A percentile compares a stretch with the other conserved stretches of the same genome.
These are phyloP conservation scores for Bruguiera hainesii DNA, from an alignment of 441 rosid species.

Conservation along the genomic window DNA sequence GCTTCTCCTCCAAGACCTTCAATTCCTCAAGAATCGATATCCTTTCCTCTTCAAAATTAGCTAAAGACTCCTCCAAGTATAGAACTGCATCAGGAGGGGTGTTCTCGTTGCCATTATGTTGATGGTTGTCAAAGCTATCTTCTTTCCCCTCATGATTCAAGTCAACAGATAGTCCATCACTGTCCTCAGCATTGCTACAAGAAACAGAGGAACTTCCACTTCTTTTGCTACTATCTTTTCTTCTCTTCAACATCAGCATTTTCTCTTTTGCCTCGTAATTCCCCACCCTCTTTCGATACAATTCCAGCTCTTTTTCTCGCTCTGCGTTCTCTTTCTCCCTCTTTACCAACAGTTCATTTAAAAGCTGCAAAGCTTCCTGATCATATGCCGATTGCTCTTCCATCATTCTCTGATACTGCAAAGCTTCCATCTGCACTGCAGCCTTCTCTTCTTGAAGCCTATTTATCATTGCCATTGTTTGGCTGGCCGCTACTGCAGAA, in stretches of 20 bases:
- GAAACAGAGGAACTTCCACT: constrained; percentile 55
- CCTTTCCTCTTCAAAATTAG: constrained; percentile 73
- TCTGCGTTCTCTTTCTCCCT: constrained; percentile 71
- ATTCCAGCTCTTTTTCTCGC: constrained; percentile 66
- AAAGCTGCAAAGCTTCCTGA: constrained; percentile 82
- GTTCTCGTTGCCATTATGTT: constrained; percentile 31
- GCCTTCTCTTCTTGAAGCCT: constrained; percentile 96
- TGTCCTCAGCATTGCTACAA: constrained; percentile 57
- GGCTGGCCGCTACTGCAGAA: constrained; percentile 82
- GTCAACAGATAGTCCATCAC: constrained; percentile 49
- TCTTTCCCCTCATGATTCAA: constrained; percentile 40
- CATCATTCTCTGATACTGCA: constrained; percentile 98
- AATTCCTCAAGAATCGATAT: constrained; percentile 72
- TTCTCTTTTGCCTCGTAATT: constrained; percentile 65
- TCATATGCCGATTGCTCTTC: constrained; percentile 91
- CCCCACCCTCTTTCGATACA: constrained; percentile 48
- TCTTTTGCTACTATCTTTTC: constrained; percentile 32
- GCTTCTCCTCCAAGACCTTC: constrained; percentile 75
- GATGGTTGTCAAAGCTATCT: constrained; percentile 25
- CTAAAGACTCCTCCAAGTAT: constrained; percentile 65
- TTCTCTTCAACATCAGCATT: constrained; percentile 39
- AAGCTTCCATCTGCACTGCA: constrained; percentile 97
- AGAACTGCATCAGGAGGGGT: constrained; percentile 71
- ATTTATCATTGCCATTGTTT: constrained; percentile 98
- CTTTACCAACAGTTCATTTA: constrained; percentile 73